phyloP scores from a whole-genome alignment of 345 rosid species.

The Citrus australasica region DNA sequence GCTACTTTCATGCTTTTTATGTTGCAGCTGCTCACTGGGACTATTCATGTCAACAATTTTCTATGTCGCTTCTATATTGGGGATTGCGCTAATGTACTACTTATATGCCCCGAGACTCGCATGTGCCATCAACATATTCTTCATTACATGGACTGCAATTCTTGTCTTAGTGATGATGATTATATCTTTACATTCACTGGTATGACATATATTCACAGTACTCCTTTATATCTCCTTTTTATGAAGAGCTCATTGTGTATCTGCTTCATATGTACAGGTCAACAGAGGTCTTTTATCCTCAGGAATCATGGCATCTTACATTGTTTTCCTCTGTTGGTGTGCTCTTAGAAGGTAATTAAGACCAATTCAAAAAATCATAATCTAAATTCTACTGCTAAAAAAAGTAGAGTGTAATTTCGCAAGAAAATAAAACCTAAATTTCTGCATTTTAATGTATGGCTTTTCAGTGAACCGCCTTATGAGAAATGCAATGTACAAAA shows the following conservation, averaged over 20 bases:
- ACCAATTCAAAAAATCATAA: not conserved
- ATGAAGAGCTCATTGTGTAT: not conserved
- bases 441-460: conserved; percentile 5
- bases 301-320: conserved; percentile 85
- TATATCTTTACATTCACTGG: conserved; percentile 73
- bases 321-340: conserved; percentile 93
- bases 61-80: conserved; percentile 56
- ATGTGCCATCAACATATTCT: conserved; percentile 75
- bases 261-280: conserved; percentile 32
- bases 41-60: conserved; percentile 54
- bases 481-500: conserved; percentile 48
- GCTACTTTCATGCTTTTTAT: not conserved
- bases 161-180: conserved; percentile 69
- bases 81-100: conserved; percentile 51
- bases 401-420: no score
- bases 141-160: conserved; percentile 69
- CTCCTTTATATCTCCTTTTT: not conserved
- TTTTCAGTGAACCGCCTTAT: conserved; percentile 68
- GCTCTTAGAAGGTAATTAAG: conserved; percentile 75
- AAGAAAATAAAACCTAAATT: not conserved
- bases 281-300: conserved; percentile 75
- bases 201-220: conserved; percentile 16
- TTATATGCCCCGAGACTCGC: conserved; percentile 41
- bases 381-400: not conserved
- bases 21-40: conserved; percentile 64